Percentiles rank a stretch among this genome's conserved stretches.
Conservation (phyloP, 176 grass and related monocot genomes). For the Triticum timopheevii region DNA sequence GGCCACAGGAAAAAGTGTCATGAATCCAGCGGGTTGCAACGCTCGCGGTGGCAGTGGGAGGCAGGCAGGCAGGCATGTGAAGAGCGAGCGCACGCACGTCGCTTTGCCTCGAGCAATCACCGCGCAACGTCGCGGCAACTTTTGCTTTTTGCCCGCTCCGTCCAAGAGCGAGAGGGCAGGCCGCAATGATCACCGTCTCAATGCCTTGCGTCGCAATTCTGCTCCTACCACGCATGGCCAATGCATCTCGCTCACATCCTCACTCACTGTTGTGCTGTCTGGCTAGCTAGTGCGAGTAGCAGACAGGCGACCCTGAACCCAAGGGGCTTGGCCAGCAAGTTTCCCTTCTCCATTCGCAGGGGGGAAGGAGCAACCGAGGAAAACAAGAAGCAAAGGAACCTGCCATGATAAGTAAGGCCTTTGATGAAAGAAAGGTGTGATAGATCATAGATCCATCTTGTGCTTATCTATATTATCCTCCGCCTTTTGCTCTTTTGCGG, state of each 20-base stretch:
- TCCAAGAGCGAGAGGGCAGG: not conserved
- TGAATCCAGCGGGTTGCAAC: conserved; percentile 1
- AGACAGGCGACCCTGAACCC: conserved; percentile 15
- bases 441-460: not conserved
- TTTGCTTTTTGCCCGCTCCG: conserved; percentile 29
- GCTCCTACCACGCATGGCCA: not conserved
- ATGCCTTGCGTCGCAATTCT: conserved; percentile 24
- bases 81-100: not conserved
- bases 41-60: not conserved
- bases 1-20: not conserved
- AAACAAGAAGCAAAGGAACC: not conserved
- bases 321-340: conserved; percentile 32
- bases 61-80: not conserved
- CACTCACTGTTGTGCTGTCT: too few relatives aligned
- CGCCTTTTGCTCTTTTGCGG: not conserved
- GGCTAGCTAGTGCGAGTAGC: not conserved
- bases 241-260: not conserved
- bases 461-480: not conserved
- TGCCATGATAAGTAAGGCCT: not conserved
- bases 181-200: conserved; percentile 7
- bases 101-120: conserved; percentile 33
- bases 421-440: not conserved
- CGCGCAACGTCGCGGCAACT: conserved; percentile 8
- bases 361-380: not conserved
- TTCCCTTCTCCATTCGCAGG: not conserved